A percentile compares a stretch with the other conserved stretches of the same genome.
These are phyloP conservation scores for Seminavis robusta DNA, from an alignment of 108 stramenopile genomes.

Conservation along the genomic window DNA sequence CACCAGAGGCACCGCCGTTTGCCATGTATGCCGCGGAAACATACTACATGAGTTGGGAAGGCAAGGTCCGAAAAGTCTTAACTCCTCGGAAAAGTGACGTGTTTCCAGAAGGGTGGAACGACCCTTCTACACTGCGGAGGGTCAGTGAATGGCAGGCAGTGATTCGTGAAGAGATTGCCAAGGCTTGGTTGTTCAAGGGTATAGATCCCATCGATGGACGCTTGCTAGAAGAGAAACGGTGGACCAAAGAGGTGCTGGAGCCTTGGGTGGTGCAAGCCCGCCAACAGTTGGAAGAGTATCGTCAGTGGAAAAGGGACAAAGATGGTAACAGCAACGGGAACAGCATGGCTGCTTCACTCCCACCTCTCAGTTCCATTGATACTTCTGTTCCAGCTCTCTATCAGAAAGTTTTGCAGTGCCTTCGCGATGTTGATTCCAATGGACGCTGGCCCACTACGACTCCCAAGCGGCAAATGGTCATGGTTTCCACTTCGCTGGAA, in stretches of 20 bases:
- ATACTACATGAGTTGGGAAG: constrained; percentile 64
- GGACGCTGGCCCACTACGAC: constrained; percentile 76
- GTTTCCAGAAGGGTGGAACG: constrained; percentile 62
- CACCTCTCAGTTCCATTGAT: constrained; percentile 36
- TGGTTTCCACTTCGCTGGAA: constrained; percentile 44
- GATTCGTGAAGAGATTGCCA: constrained; percentile 40
- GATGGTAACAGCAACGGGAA: not conserved
- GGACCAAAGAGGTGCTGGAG: constrained; percentile 50
- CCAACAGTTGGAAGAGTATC: constrained; percentile 58
- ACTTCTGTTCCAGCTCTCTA: constrained; percentile 52
- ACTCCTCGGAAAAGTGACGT: constrained; percentile 45
- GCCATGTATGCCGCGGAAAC: constrained; percentile 61
- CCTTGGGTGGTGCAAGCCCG: constrained; percentile 68
- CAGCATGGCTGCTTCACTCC: too few relatives aligned
- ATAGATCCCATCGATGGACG: constrained; percentile 35
- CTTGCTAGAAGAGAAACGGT: constrained; percentile 39
- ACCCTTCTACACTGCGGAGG: constrained; percentile 26
- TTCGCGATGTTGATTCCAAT: constrained; percentile 57
- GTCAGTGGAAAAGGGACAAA: constrained; percentile 45
- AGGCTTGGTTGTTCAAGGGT: constrained; percentile 50
- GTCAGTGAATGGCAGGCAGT: constrained; percentile 55
- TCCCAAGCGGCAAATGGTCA: constrained; percentile 74
- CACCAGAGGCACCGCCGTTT: constrained; percentile 52
- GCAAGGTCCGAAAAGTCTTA: constrained; percentile 54
- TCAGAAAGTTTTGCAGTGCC: constrained; percentile 43